Conservation (phyloP, 139 green algal species). For the Chara braunii region DNA sequence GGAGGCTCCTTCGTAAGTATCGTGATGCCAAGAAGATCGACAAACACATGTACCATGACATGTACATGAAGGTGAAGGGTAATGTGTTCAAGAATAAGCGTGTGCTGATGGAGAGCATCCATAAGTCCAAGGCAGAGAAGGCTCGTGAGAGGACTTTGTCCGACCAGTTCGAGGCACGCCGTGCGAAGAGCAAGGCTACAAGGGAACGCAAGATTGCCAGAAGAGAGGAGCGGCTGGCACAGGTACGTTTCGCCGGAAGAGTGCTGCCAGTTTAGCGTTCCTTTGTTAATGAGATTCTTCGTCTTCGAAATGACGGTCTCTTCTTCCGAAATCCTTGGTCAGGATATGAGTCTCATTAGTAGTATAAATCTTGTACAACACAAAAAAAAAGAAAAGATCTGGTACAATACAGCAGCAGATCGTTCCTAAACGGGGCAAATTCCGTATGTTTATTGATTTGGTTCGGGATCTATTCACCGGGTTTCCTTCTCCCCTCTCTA, state of each 20-base stretch:
- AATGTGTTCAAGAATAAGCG: constrained; percentile 99
- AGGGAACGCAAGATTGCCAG: constrained; percentile 86
- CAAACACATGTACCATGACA: constrained; percentile 95
- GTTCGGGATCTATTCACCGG: no score
- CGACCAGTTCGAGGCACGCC: constrained; percentile 95
- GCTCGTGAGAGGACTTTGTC: constrained; percentile 92
- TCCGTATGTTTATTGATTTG: no score
- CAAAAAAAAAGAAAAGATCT: no score
- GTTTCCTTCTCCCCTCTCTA: no score
- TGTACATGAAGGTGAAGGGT: constrained; percentile 98
- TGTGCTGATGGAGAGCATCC: constrained; percentile 98
- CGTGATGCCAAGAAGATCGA: constrained; percentile 99
- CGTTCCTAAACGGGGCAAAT: no score
- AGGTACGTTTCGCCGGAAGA: constrained; percentile 12
- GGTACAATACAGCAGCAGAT: no score
- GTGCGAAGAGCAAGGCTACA: constrained; percentile 90
- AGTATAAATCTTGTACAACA: no score
- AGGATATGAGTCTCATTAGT: no score
- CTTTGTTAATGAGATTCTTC: no score
- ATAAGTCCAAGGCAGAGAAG: constrained; percentile 99
- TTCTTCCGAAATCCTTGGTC: no score
- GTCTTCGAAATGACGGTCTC: no score
- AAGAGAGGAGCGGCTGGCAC: constrained; percentile 83
- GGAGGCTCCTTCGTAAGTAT: constrained; percentile 86
- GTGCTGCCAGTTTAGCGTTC: no score